Base-by-base conservation (phyloP, 306 rosid species). In the Sesbania bispinosa region DNA sequence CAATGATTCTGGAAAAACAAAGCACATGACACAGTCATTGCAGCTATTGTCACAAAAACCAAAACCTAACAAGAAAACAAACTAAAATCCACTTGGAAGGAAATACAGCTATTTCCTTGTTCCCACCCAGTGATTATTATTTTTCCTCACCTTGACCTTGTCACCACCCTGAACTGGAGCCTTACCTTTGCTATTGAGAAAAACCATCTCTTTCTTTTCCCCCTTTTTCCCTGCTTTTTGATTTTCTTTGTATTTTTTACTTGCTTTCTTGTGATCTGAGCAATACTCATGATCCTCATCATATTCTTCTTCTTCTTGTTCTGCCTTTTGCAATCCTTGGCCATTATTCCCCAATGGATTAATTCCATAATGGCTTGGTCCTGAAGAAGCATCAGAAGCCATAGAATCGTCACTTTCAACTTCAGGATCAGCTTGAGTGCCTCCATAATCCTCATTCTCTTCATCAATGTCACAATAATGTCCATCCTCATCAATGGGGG, bases 381-480 rank as follows among this genome's bases (percentile, higher is more conserved):
- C 83, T 43, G 96, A 87, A 30, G 96, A 90, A 78, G 96, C 96
- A 80, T 90, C 96, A 63, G 96, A 90, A 74, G 86, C 85, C 96
- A 90, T 87, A 11, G 96, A 90, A 74, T 88, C 95, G 74, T 88
- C 95, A 55, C 89, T 86, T 8, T 86, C 86, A 50, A 74, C 79
- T 16, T 75, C 83, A 6, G 57, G 55, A 60, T 45, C 39, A 32
- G 20, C 42, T 43, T 73, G 60, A 23, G 10, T 72, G 13, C 23
- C 52, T 47, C 62, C 43, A 62, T 23, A 54, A 4, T 47, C 41
- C 19, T 41, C 79, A 13, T 62, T 62, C 0, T 23, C 16, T 7
- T 9, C 35, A n/a, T 43, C 52, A 9, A 26, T 26, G n/a, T 36
- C 77, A 59, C 27, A 21, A 11, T 14, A 19, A 10, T 61, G 10